phyloP scores from a whole-genome alignment of 192 early-diverging fungal species.

The Phycomyces blakesleeanus region DNA sequence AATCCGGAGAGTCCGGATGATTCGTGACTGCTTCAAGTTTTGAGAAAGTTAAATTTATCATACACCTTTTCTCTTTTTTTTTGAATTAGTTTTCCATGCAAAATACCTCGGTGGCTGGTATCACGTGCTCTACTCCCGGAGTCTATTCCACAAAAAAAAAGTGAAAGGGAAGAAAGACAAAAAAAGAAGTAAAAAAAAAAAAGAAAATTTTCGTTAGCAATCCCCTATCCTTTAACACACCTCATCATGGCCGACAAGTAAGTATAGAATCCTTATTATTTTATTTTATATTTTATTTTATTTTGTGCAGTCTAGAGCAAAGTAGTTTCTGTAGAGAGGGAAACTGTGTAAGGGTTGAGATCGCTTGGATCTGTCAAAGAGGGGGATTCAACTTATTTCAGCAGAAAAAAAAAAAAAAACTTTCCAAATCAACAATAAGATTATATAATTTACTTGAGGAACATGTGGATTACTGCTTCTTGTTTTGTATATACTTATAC shows the following conservation, averaged over 20 bases:
- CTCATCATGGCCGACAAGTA: conserved; percentile 1
- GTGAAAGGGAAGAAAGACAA: background rate
- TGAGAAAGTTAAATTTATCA: too few species aligned
- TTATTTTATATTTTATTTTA: background rate
- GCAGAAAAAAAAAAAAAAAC: background rate
- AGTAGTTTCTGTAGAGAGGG: background rate
- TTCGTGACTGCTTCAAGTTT: too few species aligned
- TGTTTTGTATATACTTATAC: too few species aligned
- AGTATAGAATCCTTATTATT: background rate
- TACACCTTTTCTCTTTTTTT: background rate
- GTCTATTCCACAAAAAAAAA: background rate
- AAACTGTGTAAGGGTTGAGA: background rate
- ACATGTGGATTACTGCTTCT: too few species aligned
- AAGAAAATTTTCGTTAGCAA: background rate
- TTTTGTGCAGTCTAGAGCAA: background rate
- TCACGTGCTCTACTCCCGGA: background rate
- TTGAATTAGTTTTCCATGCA: background rate
- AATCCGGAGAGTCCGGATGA: too few species aligned
- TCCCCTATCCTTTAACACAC: background rate
- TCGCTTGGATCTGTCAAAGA: conserved; percentile 2
- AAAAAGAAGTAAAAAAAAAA: background rate
- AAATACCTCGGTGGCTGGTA: background rate
- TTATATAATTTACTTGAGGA: too few species aligned
- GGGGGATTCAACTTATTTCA: background rate
- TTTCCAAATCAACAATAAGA: background rate